Evolutionary conservation across 306 rosid species (phyloP).

Genomic region (Trichosanthes cucumerina): DNA sequence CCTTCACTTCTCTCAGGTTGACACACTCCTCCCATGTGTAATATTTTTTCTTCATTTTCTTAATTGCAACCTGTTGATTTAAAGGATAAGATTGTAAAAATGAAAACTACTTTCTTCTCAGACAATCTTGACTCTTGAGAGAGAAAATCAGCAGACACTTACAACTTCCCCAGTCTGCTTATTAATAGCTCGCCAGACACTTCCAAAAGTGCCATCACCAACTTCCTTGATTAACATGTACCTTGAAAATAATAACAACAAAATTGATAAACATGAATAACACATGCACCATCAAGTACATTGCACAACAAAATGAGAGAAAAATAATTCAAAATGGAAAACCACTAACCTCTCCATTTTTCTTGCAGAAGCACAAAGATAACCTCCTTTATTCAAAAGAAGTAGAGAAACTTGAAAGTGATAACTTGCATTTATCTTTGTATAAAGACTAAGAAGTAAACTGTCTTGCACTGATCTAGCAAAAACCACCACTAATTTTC

Average conservation of each 20-base stretch:
- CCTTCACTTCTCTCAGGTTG: conserved; percentile 96
- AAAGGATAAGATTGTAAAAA: not conserved
- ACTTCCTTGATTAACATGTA: conserved; percentile 95
- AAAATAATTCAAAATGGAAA: not conserved
- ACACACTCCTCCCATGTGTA: conserved; percentile 97
- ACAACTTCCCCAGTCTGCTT: conserved; percentile 96
- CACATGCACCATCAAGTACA: not conserved
- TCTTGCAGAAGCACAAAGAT: conserved; percentile 33
- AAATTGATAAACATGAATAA: not conserved
- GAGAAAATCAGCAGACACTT: conserved; percentile 25
- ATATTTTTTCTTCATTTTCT: conserved; percentile 94
- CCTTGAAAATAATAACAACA: conserved; percentile 24
- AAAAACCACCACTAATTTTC: conserved; percentile 66
- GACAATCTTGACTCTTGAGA: not conserved
- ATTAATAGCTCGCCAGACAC: conserved; percentile 89
- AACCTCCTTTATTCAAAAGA: conserved; percentile 57
- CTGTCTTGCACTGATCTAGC: conserved; percentile 38
- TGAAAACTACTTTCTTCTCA: not conserved
- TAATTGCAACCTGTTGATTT: conserved; percentile 74
- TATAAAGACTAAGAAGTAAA: conserved; percentile 34
- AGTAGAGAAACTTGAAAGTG: conserved; percentile 37
- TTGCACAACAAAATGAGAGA: not conserved
- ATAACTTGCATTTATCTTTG: conserved; percentile 59
- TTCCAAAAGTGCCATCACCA: conserved; percentile 96
- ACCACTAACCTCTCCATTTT: conserved; percentile 82